Evolutionary conservation across 108 stramenopile genomes (phyloP).

Genomic region (Craspedostauros australis): DNA sequence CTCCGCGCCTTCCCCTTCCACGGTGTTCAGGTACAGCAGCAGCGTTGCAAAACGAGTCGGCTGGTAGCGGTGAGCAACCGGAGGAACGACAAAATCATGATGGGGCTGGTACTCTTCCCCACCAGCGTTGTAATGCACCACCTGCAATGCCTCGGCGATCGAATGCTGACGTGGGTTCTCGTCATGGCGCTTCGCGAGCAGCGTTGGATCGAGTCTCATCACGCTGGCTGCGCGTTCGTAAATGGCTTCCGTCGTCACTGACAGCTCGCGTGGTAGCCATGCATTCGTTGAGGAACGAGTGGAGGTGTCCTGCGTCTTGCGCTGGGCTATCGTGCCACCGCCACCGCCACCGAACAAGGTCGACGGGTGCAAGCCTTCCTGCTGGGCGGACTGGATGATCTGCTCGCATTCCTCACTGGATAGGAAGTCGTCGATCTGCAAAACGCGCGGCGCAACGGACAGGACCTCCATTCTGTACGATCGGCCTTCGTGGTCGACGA

Average conservation of each 20-base stretch:
- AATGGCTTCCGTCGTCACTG: conserved; percentile 59
- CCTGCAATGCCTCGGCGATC: conserved; percentile 83
- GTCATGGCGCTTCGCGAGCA: conserved; percentile 46
- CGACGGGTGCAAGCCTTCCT: conserved; percentile 48
- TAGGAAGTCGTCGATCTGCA: conserved; percentile 68
- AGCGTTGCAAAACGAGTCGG: conserved; percentile 80
- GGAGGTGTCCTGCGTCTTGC: conserved; percentile 20
- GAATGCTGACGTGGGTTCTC: conserved; percentile 55
- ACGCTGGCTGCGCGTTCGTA: conserved; percentile 77
- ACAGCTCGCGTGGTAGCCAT: conserved; percentile 66
- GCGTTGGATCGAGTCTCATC: conserved; percentile 56
- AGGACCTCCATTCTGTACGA: conserved; percentile 36
- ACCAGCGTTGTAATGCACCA: conserved; percentile 67
- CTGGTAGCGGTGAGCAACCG: conserved; percentile 65
- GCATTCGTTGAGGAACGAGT: conserved; percentile 64
- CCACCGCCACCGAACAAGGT: conserved; percentile 40
- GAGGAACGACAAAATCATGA: conserved; percentile 85
- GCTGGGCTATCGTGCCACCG: conserved; percentile 10
- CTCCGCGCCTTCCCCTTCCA: conserved; percentile 56
- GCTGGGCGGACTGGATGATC: conserved; percentile 41
- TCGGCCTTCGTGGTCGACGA: conserved; percentile 7
- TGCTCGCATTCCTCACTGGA: conserved; percentile 56
- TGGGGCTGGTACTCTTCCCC: conserved; percentile 79
- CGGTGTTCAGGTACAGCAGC: conserved; percentile 70
- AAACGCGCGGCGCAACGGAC: conserved; percentile 61